These are phyloP conservation scores for Syncephalis plumigaleata DNA, from an alignment of 371 early-diverging fungal species.

Conservation along the genomic window DNA sequence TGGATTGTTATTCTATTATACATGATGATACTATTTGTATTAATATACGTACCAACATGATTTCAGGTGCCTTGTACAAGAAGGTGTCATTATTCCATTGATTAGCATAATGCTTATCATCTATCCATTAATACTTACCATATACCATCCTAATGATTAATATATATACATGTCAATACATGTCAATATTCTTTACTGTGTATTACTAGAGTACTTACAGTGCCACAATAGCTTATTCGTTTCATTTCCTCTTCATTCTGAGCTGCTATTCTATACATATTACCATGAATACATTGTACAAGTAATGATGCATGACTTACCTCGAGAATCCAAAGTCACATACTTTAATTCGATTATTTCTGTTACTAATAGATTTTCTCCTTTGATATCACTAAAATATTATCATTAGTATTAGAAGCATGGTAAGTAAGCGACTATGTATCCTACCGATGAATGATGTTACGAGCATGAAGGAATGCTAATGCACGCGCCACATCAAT, in stretches of 20 bases:
- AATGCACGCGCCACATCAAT: slow-evolving; percentile 33
- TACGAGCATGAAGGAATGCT: slow-evolving; percentile 29
- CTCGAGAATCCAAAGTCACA: slow-evolving; percentile 34
- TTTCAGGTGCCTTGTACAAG: slow-evolving; percentile 32
- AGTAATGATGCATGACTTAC: background rate
- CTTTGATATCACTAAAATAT: background rate
- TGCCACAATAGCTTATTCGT: slow-evolving; percentile 34
- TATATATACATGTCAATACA: no score
- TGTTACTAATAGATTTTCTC: slow-evolving; percentile 1
- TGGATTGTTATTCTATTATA: background rate
- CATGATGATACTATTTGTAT: background rate
- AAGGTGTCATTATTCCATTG: background rate
- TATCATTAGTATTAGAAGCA: background rate
- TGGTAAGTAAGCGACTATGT: background rate
- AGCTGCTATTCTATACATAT: slow-evolving; percentile 15
- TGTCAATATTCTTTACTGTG: no score
- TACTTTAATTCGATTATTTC: slow-evolving; percentile 13
- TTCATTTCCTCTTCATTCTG: slow-evolving; percentile 21
- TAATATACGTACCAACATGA: slow-evolving; percentile 13
- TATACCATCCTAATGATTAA: no score
- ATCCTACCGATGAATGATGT: slow-evolving; percentile 28
- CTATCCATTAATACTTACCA: slow-evolving; percentile 3
- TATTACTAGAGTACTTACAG: slow-evolving; percentile 11
- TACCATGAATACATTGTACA: background rate
- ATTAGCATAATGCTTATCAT: background rate